Evolutionary conservation across 2,329 filamentous ascomycete genomes (phyloP).

Genomic region (Tolypocladium ophioglossoides): DNA sequence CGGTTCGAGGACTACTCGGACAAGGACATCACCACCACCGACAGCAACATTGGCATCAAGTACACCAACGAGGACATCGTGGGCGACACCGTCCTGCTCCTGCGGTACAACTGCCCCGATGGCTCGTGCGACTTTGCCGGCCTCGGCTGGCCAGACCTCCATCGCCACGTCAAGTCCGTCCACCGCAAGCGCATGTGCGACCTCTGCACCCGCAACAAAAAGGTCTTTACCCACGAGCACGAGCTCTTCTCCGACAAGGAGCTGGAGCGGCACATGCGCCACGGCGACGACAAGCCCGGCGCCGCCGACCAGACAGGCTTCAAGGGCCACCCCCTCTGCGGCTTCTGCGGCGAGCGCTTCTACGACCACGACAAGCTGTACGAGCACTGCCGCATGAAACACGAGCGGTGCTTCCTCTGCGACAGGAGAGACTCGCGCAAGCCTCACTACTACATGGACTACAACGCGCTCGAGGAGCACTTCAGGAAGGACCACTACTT

Average conservation of each 20-base stretch:
- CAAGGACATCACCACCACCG: constrained; percentile 63
- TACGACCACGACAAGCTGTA: constrained; percentile 96
- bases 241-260: constrained; percentile 77
- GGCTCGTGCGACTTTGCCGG: constrained; percentile 70
- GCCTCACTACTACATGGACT: constrained; percentile 87
- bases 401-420: constrained; percentile 92
- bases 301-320: constrained; percentile 90
- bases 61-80: constrained; percentile 85
- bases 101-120: constrained; percentile 94
- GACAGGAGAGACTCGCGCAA: constrained; percentile 59
- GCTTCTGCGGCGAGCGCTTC: constrained; percentile 84
- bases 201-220: constrained; percentile 85
- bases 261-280: constrained; percentile 76
- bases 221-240: constrained; percentile 97
- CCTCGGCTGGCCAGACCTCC: constrained; percentile 47
- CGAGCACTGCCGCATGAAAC: constrained; percentile 83
- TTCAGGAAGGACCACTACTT: constrained; percentile 81
- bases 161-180: constrained; percentile 67
- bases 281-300: constrained; percentile 84
- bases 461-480: constrained; percentile 75
- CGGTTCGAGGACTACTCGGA: constrained; percentile 74
- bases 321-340: constrained; percentile 88
- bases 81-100: constrained; percentile 76
- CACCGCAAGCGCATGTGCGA: constrained; percentile 90
- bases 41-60: constrained; percentile 81